Evolutionary conservation across 2,329 filamentous ascomycete species (phyloP).

Genomic region (Ascochyta clinopodiicola): DNA sequence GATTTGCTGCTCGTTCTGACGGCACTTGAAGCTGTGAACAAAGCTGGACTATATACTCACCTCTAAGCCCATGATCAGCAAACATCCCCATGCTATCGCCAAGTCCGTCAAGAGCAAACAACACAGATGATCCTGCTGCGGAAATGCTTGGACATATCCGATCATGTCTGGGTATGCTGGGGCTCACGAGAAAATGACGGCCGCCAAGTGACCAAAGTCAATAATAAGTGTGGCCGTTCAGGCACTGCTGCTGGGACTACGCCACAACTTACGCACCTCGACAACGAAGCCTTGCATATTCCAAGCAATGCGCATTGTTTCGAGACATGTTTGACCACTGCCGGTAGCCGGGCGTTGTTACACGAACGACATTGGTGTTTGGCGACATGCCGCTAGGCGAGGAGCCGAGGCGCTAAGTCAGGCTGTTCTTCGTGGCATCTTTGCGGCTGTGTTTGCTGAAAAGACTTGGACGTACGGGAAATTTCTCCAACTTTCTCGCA

Average conservation of each 20-base stretch:
- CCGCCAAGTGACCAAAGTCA: constrained; percentile 7
- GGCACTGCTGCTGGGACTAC: neutral
- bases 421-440: constrained; percentile 2
- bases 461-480: constrained; percentile 3
- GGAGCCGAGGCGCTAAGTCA: constrained; percentile 13
- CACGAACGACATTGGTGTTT: neutral
- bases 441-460: constrained; percentile 4
- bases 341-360: neutral
- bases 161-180: constrained; percentile 5
- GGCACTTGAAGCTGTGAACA: neutral
- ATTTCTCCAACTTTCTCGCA: neutral
- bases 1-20: neutral
- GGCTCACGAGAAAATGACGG: constrained; percentile 2
- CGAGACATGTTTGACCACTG: neutral
- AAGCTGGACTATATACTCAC: constrained; percentile 7
- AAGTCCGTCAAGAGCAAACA: neutral
- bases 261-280: neutral
- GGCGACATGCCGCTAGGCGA: constrained; percentile 3
- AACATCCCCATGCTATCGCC: neutral
- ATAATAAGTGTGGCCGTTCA: neutral
- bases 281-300: constrained; percentile 8
- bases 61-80: neutral
- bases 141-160: neutral
- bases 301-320: constrained; percentile 5
- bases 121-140: neutral